Conservation (phyloP, 2,329 filamentous ascomycete genomes). For the Colletotrichum sp. region DNA sequence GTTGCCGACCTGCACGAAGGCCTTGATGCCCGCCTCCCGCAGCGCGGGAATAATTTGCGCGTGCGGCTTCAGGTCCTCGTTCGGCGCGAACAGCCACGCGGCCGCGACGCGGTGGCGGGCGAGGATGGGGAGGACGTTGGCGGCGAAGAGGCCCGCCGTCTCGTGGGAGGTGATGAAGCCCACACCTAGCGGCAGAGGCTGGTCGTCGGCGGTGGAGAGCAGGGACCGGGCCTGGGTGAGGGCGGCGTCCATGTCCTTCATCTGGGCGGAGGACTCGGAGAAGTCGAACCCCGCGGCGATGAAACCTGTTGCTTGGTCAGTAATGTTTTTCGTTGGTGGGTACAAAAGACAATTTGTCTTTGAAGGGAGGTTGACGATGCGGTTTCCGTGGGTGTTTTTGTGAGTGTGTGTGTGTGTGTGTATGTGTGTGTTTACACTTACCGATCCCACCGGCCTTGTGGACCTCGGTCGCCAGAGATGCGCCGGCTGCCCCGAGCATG, state of each 20-base stretch:
- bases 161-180: constrained; percentile 66
- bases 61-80: constrained; percentile 43
- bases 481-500: constrained; percentile 37
- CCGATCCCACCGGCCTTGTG: constrained; percentile 42
- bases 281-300: constrained; percentile 35
- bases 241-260: constrained; percentile 35
- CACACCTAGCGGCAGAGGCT: constrained; percentile 56
- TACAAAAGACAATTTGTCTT: background rate
- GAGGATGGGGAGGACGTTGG: constrained; percentile 56
- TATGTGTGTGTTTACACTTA: constrained; percentile 10
- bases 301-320: constrained; percentile 32
- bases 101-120: constrained; percentile 58
- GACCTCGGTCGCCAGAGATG: constrained; percentile 40
- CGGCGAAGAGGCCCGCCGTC: constrained; percentile 40
- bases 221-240: constrained; percentile 32
- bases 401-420: background rate
- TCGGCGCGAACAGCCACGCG: constrained; percentile 71
- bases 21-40: constrained; percentile 41
- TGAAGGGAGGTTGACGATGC: background rate
- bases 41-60: constrained; percentile 39
- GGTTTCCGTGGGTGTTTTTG: background rate
- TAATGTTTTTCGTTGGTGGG: background rate
- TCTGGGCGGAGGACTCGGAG: constrained; percentile 30
- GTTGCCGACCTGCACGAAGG: constrained; percentile 68
- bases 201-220: constrained; percentile 25